Evolutionary conservation across 1,284 basidiomycete genomes (phyloP), one percentile per base, ranked within the genome.

Genomic region (Austroboletus niveus): DNA sequence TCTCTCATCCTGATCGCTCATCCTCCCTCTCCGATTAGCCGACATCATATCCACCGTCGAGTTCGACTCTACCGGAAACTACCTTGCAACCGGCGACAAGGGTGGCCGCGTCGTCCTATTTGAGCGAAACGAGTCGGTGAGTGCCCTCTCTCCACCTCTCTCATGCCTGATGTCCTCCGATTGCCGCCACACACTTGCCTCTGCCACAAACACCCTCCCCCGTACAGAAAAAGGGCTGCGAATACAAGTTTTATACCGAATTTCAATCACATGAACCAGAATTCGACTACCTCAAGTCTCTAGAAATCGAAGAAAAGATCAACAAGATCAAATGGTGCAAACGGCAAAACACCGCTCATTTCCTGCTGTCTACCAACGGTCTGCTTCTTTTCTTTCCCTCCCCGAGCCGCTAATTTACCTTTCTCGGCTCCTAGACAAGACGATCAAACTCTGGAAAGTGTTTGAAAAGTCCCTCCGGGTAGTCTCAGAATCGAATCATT

Each of bases 281-380:
- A 72, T 99, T 99, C 72, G 97, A 99, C 79, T 99, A 99, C 72
- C 87, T 99, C 70, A 99, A 99, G 79, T 97, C 94, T 31, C 80
- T 99, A 61, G 97, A 99, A 80, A 99, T 99, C 71, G 97, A 99
- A 75, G 97, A 99, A 80, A 99, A 99, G 87, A 99, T 99, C 81
- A 99, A 99, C 80, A 93, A 98, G 83, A 99, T 99, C 81, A 93
- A 95, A 72, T 99, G 97, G 97, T 98, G 95, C 81, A 94, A 88
- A 77, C 85, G 97, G 58, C 95, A 98, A 75, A 99, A 99, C 67
- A 82, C 91, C 31, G 94, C 97, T 43, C 97, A 99, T 73, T 98
- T 99, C 74, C 75, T 99, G 52, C 75, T 99, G 54, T 97, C 94
- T 52, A 99, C 97, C 41, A 99, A 99, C 68, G 94, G 94, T 93